Percentiles rank a stretch among this genome's conserved stretches.
Evolutionary conservation across 495 filamentous ascomycete genomes (phyloP).

Genomic region (Tuber brumale): DNA sequence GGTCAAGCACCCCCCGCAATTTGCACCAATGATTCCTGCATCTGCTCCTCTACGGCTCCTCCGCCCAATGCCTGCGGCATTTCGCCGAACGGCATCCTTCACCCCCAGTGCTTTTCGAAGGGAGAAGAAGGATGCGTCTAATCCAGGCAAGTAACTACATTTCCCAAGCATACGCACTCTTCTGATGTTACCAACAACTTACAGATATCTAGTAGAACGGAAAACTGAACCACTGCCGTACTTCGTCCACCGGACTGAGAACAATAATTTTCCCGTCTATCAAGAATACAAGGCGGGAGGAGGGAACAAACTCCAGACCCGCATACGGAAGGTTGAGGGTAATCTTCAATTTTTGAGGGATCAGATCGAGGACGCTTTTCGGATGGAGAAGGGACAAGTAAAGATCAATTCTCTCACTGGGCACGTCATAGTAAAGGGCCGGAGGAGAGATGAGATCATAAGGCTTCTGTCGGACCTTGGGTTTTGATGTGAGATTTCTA

Average conservation of each 20-base stretch:
- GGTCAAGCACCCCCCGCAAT: not conserved
- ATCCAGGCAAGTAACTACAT: not conserved
- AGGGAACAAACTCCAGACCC: conserved; percentile 68
- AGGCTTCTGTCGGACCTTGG: conserved; percentile 41
- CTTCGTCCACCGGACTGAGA: conserved; percentile 63
- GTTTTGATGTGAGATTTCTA: conserved; percentile 15
- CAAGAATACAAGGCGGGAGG: conserved; percentile 65
- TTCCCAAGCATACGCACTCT: not conserved
- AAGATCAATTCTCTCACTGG: conserved; percentile 55
- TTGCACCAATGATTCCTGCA: not conserved
- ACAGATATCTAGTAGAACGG: not conserved
- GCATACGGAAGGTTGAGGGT: conserved; percentile 72
- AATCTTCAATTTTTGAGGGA: conserved; percentile 52
- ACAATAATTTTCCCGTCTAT: conserved; percentile 75
- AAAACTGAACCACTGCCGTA: conserved; percentile 50
- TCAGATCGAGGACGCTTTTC: conserved; percentile 44
- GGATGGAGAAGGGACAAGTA: conserved; percentile 47
- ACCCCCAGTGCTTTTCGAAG: not conserved
- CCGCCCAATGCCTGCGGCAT: not conserved
- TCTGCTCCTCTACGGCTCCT: not conserved
- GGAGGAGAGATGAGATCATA: conserved; percentile 41
- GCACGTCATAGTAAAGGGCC: conserved; percentile 57
- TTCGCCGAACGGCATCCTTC: not conserved
- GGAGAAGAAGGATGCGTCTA: not conserved
- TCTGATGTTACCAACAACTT: not conserved